These are phyloP conservation scores for Stipa capillata DNA, from an alignment of 176 grass and related monocot species.

Conservation along the genomic window DNA sequence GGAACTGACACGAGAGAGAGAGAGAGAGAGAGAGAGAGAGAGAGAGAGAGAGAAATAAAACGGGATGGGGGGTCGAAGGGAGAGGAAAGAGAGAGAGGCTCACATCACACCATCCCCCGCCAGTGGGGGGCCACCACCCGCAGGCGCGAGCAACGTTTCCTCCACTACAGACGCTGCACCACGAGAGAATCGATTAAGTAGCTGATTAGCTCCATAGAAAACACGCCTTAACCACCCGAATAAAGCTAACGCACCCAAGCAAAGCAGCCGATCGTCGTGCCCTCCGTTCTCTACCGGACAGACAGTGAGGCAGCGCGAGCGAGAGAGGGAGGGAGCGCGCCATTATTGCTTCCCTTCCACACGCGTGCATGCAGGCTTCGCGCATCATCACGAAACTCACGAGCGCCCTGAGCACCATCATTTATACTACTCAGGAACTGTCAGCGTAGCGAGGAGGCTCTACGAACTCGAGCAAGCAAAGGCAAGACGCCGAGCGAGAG, in stretches of 20 bases:
- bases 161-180: background rate
- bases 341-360: slow-evolving; percentile 13
- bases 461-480: background rate
- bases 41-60: too few species aligned
- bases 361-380: slow-evolving; percentile 8
- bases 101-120: background rate
- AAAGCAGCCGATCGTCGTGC: too few species aligned
- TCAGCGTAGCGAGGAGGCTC: too few species aligned
- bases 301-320: background rate
- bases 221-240: slow-evolving; percentile 7
- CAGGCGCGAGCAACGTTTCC: slow-evolving; percentile 10
- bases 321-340: too few species aligned
- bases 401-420: background rate
- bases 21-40: background rate
- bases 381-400: background rate
- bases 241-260: background rate
- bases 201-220: background rate
- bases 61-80: too few species aligned
- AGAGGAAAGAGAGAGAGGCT: too few species aligned
- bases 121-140: background rate
- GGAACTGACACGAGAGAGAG: background rate
- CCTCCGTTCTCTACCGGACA: background rate
- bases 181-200: background rate
- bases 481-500: background rate
- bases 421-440: too few species aligned